Percentiles rank a stretch among this genome's conserved stretches.
These are phyloP conservation scores for Echinosophora koreensis DNA, from an alignment of 306 rosid species.

Conservation along the genomic window DNA sequence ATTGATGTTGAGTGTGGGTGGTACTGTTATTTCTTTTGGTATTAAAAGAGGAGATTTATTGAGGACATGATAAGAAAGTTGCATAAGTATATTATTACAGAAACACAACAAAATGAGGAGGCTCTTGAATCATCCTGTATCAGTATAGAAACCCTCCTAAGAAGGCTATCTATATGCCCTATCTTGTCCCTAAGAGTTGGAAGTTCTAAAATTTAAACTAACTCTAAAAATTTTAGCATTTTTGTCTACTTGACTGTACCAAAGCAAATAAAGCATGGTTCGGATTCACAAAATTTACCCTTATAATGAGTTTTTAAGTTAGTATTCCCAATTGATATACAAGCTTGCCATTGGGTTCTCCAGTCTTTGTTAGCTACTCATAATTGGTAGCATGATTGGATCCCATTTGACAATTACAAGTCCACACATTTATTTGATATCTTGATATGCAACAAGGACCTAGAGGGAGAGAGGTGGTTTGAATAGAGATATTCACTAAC, in stretches of 20 bases:
- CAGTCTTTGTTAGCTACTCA: background rate
- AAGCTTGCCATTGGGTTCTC: background rate
- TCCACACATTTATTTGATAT: slow-evolving; percentile 10
- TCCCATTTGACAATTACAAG: slow-evolving; percentile 24
- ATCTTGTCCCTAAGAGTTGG: slow-evolving; percentile 1
- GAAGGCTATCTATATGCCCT: background rate
- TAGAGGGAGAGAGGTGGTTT: background rate
- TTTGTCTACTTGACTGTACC: background rate
- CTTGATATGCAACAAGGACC: slow-evolving; percentile 7
- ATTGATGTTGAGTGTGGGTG: slow-evolving; percentile 39
- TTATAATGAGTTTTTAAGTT: background rate
- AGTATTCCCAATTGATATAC: background rate
- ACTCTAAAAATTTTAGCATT: background rate
- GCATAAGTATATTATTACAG: background rate
- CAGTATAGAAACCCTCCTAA: slow-evolving; percentile 5
- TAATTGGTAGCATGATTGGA: slow-evolving; percentile 28
- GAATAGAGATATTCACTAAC: slow-evolving; percentile 12
- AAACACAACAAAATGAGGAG: background rate
- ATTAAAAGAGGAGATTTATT: slow-evolving; percentile 29
- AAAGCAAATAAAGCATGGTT: slow-evolving; percentile 12
- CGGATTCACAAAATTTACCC: background rate
- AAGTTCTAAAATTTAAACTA: background rate
- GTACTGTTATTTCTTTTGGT: slow-evolving; percentile 32
- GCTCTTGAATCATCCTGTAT: background rate
- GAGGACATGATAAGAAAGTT: slow-evolving; percentile 6